Evolutionary conservation across 805 yeast genomes (phyloP).

Genomic region (Debaryomyces tyrocola): DNA sequence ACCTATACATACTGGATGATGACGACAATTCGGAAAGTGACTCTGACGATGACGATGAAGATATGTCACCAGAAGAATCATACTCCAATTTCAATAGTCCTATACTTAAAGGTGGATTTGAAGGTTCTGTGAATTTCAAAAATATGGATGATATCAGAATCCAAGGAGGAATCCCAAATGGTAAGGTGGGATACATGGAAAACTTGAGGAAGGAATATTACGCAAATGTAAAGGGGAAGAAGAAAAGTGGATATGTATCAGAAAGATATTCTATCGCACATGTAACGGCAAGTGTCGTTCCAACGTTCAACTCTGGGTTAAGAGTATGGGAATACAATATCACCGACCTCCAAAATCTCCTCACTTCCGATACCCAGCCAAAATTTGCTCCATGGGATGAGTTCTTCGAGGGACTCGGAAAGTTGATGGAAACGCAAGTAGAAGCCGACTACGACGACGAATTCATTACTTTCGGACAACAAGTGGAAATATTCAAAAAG

Average conservation of each 20-base stretch:
- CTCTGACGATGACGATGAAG: slow-evolving; percentile 24
- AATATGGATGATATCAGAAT: slow-evolving; percentile 13
- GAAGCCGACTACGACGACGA: slow-evolving; percentile 1
- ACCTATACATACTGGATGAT: background rate
- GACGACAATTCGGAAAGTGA: slow-evolving; percentile 10
- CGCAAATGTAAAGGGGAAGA: slow-evolving; percentile 46
- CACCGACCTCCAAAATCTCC: slow-evolving; percentile 34
- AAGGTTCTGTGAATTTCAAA: slow-evolving; percentile 12
- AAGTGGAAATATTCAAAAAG: slow-evolving; percentile 11
- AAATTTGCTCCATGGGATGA: slow-evolving; percentile 54
- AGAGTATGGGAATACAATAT: slow-evolving; percentile 86
- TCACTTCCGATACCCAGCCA: slow-evolving; percentile 1
- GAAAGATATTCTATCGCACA: slow-evolving; percentile 71
- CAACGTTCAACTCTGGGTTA: slow-evolving; percentile 81
- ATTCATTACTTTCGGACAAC: slow-evolving; percentile 6
- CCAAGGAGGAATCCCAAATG: slow-evolving; percentile 65
- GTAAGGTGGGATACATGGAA: slow-evolving; percentile 66
- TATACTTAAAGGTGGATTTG: background rate
- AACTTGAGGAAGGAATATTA: slow-evolving; percentile 54
- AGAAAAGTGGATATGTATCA: slow-evolving; percentile 41
- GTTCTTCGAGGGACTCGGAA: slow-evolving; percentile 53
- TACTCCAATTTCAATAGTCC: slow-evolving; percentile 1
- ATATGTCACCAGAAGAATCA: slow-evolving; percentile 2
- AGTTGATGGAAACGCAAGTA: background rate
- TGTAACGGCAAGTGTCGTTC: slow-evolving; percentile 72